Conservation (phyloP, 2,329 filamentous ascomycete genomes). For the Rosellinia necatrix region DNA sequence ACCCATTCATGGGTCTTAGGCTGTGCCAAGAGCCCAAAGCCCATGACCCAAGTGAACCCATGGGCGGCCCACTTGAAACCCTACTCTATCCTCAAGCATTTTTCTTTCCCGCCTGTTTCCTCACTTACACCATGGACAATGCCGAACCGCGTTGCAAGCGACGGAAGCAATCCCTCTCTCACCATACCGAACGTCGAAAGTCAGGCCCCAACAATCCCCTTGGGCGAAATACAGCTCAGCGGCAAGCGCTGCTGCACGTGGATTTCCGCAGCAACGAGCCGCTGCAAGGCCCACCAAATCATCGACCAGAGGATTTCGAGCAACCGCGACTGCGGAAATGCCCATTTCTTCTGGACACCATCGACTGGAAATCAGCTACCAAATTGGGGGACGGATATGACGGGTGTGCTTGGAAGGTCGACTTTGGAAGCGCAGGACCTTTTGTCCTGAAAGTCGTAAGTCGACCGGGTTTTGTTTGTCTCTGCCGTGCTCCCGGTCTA, state of each 20-base stretch:
- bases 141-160: not conserved
- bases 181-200: not conserved
- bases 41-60: too few relatives aligned
- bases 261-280: conserved; percentile 16
- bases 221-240: not conserved
- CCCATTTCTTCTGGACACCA: conserved; percentile 11
- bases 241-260: not conserved
- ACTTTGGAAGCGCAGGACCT: conserved; percentile 13
- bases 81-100: too few relatives aligned
- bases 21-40: too few relatives aligned
- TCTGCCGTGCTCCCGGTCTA: not conserved
- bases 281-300: conserved; percentile 15
- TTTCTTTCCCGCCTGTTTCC: not conserved
- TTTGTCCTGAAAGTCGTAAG: conserved; percentile 25
- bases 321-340: conserved; percentile 18
- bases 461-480: not conserved
- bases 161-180: not conserved
- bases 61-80: too few relatives aligned
- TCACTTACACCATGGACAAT: not conserved
- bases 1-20: too few relatives aligned
- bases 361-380: conserved; percentile 8
- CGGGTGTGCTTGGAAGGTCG: conserved; percentile 21
- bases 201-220: not conserved
- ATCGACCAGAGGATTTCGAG: conserved; percentile 12
- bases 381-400: conserved; percentile 17